Evolutionary conservation across 2,329 filamentous ascomycete genomes (phyloP).

Genomic region (Gnomoniopsis smithogilvyi): DNA sequence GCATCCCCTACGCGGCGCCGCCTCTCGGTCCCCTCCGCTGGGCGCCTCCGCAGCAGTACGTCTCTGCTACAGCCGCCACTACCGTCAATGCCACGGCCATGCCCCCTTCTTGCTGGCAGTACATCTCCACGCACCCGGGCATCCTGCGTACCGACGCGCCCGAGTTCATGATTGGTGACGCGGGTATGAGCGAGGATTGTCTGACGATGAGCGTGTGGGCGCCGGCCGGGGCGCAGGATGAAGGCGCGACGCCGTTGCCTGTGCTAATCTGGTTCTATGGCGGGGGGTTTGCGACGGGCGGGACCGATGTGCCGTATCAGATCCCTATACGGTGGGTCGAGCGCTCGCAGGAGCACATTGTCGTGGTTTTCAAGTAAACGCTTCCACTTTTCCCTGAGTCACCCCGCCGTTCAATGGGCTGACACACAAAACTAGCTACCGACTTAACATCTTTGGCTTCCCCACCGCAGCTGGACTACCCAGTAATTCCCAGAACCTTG

Average conservation of each 20-base stretch:
- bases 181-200: conserved; percentile 22
- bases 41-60: conserved; percentile 20
- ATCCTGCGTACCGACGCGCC: conserved; percentile 14
- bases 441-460: conserved; percentile 29
- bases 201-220: conserved; percentile 24
- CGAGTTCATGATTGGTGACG: conserved; percentile 24
- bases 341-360: conserved; percentile 26
- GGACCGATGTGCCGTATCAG: conserved; percentile 26
- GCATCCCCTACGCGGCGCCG: conserved; percentile 28
- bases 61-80: conserved; percentile 15
- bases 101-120: conserved; percentile 23
- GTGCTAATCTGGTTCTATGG: conserved; percentile 26
- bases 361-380: conserved; percentile 27
- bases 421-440: too few species aligned
- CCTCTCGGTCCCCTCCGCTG: conserved; percentile 26
- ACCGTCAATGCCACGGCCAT: conserved; percentile 18
- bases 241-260: conserved; percentile 4
- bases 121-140: conserved; percentile 14
- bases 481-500: conserved; percentile 39
- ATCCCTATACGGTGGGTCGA: conserved; percentile 27
- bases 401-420: too few species aligned
- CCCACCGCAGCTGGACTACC: conserved; percentile 26
- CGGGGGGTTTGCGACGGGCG: conserved; percentile 26
- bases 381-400: too few species aligned
- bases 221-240: not conserved